Evolutionary conservation across 2,329 filamentous ascomycete genomes (phyloP), one percentile per base, ranked within the genome.

Genomic region (Epichloe bromicola): DNA sequence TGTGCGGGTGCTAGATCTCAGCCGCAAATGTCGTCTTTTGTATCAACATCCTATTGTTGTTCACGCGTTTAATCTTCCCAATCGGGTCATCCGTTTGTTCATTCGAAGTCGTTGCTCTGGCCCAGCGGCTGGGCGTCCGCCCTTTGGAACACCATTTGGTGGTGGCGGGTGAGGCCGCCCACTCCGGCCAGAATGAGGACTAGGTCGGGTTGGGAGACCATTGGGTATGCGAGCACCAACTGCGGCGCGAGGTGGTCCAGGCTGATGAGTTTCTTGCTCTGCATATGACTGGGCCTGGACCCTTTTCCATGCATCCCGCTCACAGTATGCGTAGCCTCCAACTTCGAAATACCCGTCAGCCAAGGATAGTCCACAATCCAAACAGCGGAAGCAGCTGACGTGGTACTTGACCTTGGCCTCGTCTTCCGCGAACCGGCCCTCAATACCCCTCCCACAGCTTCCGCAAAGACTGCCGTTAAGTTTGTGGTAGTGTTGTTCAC

Each of bases 331-430:
- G 43, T 73, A 75, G 23, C 87, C 87, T 40, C 80, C 81, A 58
- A 95, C 84, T 65, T 97, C 90, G 60, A 93, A 96, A 65, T 97
- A 97, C 55, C 93, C 91, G 43, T 91, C 84, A 19, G 79, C 77
- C 12, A 97, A 74, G 2, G 84, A 80, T 45, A 80, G 69, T 34
- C 81, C 79, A 63, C 91, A 97, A 58, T 88, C 84, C 43, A 77
- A 76, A 63, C 93, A 97, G 46, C 82, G 83, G 69, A 98, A 88
- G 68, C 93, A 98, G 7, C 79, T 74, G 0, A 88, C 80, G 65
- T 98, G 93, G 67, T 89, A 93, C 65, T 96, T 96, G 59, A 81
- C 76, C 36, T 75, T 72, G 39, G 73, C 67, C 59, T 88, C 86
- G 33, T 93, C 94, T 64, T 95, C 89, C 38, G 96, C 74, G 60